A percentile compares a stretch with the other conserved stretches of the same genome.
Conservation (phyloP, 202 grass and related monocot genomes). For the Zizania palustris region DNA sequence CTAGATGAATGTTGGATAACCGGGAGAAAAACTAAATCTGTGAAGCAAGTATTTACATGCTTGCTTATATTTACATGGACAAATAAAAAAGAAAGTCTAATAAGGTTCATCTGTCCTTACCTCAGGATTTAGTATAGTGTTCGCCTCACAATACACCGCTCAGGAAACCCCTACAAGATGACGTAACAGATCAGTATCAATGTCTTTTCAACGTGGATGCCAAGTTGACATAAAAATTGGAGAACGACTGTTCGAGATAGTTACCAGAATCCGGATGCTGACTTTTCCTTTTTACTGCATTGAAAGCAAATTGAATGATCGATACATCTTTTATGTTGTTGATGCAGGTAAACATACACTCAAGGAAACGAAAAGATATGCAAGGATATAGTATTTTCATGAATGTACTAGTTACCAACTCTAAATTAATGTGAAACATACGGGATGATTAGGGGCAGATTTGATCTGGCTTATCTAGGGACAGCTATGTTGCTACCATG, state of each 20-base stretch:
- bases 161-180: conserved; percentile 71
- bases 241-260: neutral
- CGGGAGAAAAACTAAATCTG: neutral
- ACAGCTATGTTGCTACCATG: neutral
- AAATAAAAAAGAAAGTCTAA: neutral
- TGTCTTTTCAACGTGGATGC: conserved; percentile 11
- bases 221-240: neutral
- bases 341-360: neutral
- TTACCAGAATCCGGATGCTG: conserved; percentile 81
- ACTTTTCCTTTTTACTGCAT: conserved; percentile 71
- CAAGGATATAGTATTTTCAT: neutral
- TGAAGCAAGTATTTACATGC: neutral
- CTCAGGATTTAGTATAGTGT: neutral
- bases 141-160: conserved; percentile 69
- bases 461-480: neutral
- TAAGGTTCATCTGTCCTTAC: conserved; percentile 5
- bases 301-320: conserved; percentile 27
- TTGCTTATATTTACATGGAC: neutral
- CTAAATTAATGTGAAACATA: neutral
- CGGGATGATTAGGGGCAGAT: neutral
- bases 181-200: conserved; percentile 27
- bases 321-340: neutral
- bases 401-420: neutral
- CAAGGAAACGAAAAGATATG: neutral
- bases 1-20: neutral